Evolutionary conservation across 1,284 basidiomycete genomes (phyloP), one percentile per base, ranked within the genome.

Genomic region (Malassezia cuniculi): DNA sequence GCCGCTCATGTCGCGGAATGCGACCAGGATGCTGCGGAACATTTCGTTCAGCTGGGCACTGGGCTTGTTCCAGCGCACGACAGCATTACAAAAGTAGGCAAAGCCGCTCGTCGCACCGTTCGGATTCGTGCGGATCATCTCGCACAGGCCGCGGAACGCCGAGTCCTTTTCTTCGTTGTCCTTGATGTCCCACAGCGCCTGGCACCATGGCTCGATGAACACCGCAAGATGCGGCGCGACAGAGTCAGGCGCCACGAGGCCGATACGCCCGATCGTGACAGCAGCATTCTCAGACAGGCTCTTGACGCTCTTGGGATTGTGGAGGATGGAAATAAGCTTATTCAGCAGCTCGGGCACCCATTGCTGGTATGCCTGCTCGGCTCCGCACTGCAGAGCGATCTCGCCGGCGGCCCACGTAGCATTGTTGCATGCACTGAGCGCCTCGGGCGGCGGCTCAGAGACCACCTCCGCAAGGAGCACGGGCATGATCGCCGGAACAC

Each of bases 131-230:
- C 89, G 83, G 51, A 97, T 86, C 47, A 95, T 80, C 39, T 85
- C 85, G 71, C 93, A 99, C 57, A 99, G 77, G 2, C 93, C 93
- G 43, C 87, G 75, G 77, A 97, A 99, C 5, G 93, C 93, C n/a
- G 86, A 93, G 65, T 95, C 93, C 71, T 97, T 99, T 72, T 99
- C 93, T 57, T 97, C 90, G 63, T 97, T 99, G 67, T 99, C 93
- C 56, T 93, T 82, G 68, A 97, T 97, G 69, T 97, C 93, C 70
- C 89, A 89, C 41, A 99, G 71, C 6, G 90, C 87, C 56, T 86
- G 82, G 69, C 90, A 95, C 93, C 93, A 99, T 8, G 82, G 79
- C 68, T 86, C 82, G 7, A 87, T 85, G 68, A 93, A 97, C 52
- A 84, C 80, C 5, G 79, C 76, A 29, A 95, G 73, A 59, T 89